Evolutionary conservation across 139 green algal genomes (phyloP), one percentile per base, ranked within the genome.

Genomic region (Tetradesmus lagerheimii): DNA sequence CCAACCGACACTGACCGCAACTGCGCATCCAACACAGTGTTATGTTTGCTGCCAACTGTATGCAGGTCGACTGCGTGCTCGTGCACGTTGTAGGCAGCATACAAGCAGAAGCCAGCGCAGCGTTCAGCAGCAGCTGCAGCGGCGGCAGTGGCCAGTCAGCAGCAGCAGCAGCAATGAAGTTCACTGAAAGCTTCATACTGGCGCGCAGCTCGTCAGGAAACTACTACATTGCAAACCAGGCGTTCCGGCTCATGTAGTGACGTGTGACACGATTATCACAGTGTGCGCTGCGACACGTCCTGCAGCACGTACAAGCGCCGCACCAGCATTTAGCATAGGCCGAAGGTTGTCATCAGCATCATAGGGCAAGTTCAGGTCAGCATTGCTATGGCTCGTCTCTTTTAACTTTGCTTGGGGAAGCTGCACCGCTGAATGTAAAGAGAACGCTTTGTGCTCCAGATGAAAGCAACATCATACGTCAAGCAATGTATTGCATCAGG

Each of bases 151-250:
- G 53, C 20, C 74, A 80, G 41, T 64, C 47, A 34, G 76, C 50
- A 66, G 38, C 47, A 85, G 76, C 47, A 43, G 38, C 47, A 85
- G 76, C 47, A 43, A 47, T 27, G 62, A 43, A 43, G 5, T 94
- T 94, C 66, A 91, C 89, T 29, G 93, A 94, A 85, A 38, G 89
- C 8, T 95, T 95, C 71, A 90, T 95, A 25, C 90, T 95, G 14
- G 90, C 85, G n/a, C 92, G 94, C 53, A 84, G 92, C 12, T 77
- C 89, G 35, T 79, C 90, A 34, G 93, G 93, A 0, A 89, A 94
- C 86, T 95, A 94, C 76, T 95, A 95, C 76, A 92, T 95, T 14
- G 92, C 92, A 1, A 94, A 93, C 90, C 93, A 95, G 86, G 64
- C 80, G 35, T 87, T 91, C 67, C 57, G 87, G 38, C 66, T 94